A percentile compares a stretch with the other conserved stretches of the same genome.
phyloP scores from a whole-genome alignment of 2,329 filamentous ascomycete species.

The Cercospora citrullina region DNA sequence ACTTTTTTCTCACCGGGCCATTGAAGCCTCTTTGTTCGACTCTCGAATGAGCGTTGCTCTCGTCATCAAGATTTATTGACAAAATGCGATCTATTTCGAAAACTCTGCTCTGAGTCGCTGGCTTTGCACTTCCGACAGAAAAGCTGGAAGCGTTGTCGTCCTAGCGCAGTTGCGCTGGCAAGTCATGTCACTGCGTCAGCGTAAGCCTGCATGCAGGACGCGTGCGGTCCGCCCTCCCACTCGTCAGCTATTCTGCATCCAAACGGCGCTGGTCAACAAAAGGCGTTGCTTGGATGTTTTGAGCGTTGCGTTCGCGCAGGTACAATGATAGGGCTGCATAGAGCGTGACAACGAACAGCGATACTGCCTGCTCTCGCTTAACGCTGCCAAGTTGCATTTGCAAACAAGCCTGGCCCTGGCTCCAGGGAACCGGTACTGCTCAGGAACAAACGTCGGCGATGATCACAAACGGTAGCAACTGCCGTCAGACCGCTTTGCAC shows the following conservation, averaged over 20 bases:
- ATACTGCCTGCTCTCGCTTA: conserved; percentile 11
- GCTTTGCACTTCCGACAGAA: conserved; percentile 4
- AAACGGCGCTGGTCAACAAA: neutral
- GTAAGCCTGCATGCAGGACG: neutral
- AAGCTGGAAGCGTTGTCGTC: neutral
- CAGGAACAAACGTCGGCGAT: conserved; percentile 10
- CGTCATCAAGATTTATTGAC: neutral
- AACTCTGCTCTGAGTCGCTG: conserved; percentile 2
- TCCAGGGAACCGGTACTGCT: conserved; percentile 4
- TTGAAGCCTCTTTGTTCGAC: neutral
- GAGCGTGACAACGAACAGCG: conserved; percentile 10
- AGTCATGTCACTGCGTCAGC: conserved; percentile 10
- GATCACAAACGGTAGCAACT: neutral
- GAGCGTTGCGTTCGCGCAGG: conserved; percentile 18
- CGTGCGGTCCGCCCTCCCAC: conserved; percentile 6
- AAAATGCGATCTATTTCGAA: neutral
- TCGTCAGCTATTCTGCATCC: neutral
- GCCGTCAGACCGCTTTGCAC: neutral
- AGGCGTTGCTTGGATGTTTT: conserved; percentile 13
- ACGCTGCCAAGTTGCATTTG: neutral
- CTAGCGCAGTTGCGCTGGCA: neutral
- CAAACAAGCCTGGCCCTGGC: neutral
- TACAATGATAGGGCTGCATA: conserved; percentile 18
- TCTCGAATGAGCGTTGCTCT: neutral
- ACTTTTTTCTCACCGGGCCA: neutral